A percentile compares a stretch with the other conserved stretches of the same genome.
These are phyloP conservation scores for Ophiostoma australiae DNA, from an alignment of 2,329 filamentous ascomycete genomes.

Conservation along the genomic window DNA sequence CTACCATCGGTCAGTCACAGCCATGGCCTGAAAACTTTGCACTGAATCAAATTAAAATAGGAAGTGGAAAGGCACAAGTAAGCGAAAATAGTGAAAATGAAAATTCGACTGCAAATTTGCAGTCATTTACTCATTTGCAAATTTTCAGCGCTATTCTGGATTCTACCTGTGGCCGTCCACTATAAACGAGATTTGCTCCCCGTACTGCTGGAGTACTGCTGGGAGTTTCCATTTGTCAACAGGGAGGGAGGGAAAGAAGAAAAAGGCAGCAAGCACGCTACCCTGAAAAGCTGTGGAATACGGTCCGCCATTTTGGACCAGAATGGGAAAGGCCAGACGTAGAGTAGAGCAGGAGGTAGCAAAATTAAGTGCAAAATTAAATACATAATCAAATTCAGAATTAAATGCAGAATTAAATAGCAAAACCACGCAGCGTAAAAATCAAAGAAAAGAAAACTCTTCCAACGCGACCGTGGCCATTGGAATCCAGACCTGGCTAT, in stretches of 20 bases:
- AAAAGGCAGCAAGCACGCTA: neutral
- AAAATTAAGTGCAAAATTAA: neutral
- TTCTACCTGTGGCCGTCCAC: neutral
- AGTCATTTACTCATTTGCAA: neutral
- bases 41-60: neutral
- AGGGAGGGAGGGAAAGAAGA: neutral
- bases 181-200: neutral
- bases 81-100: neutral
- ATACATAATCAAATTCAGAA: neutral
- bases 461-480: neutral
- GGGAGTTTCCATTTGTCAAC: neutral
- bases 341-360: neutral
- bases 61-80: no score
- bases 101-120: neutral
- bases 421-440: neutral
- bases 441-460: slow-evolving; percentile 6
- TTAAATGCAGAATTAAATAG: neutral
- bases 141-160: slow-evolving; percentile 12
- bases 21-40: neutral
- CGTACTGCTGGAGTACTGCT: neutral
- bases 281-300: neutral
- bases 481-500: slow-evolving; percentile 8
- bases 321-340: neutral
- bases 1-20: neutral
- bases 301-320: neutral